Base-by-base conservation (phyloP, 208 protist species). In the Trypanosoma boissoni region DNA sequence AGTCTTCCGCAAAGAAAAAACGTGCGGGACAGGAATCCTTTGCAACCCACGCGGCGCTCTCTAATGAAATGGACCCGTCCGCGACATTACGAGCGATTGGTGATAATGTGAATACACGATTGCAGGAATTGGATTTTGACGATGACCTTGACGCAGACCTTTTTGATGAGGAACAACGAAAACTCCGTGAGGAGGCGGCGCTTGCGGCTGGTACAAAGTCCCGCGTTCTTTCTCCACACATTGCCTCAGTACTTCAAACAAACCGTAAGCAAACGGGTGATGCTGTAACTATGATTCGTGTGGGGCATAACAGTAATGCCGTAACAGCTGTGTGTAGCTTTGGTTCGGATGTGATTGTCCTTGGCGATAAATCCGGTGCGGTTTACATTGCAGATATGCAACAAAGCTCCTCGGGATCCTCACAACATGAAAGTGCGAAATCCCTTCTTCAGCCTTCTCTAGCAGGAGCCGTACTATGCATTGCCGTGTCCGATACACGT, bases 291-390 rank as follows among this genome's bases (percentile, higher is more conserved):
- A 53, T 63, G 31, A 34, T 92, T 16, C 76, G 79, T 12, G 64
- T 95, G 27, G 69, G 72, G 10, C 88, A 95, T 72, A 95, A 95
- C 74, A 78, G 83, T 65, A 92, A 95, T 66, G 68, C 81, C 39
- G 71, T 95, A 43, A 92, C 88, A n/a, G 83, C 81, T 32, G 80
- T 92, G 29, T 83, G 82, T 20, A 53, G 62, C 41, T 74, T 95
- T 55, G 83, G 82, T 24, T 45, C 32, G 0, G 76, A 89, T 12
- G 51, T 84, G 26, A 63, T 95, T 24, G 76, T 87, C 7, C 78
- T 89, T 28, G 90, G 90, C 27, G 90, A 96, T 55, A 96, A 96
- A 64, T 76, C 87, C 1, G 90, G 90, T 0, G 76, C 82, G 21
- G 85, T 94, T 16, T 94, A 88, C 59, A 20, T 86, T 3, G 74